Conservation (phyloP, 805 yeast species). For the Saccharomyces kudriavzevii region DNA sequence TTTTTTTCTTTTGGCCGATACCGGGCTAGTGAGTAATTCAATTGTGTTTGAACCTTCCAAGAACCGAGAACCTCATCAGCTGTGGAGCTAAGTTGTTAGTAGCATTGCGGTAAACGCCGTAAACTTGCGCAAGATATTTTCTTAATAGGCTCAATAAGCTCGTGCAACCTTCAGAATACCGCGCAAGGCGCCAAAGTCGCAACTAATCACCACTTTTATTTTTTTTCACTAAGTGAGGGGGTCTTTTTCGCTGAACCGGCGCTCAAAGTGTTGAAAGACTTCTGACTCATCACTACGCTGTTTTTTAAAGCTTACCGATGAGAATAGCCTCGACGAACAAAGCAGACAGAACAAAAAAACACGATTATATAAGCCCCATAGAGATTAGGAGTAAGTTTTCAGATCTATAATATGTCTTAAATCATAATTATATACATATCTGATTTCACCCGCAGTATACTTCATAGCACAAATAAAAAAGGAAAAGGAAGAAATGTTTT, state of each 20-base stretch:
- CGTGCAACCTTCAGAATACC: background rate
- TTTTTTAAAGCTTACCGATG: background rate
- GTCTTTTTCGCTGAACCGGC: background rate
- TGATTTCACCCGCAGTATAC: background rate
- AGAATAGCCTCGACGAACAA: background rate
- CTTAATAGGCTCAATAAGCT: background rate
- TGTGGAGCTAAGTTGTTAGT: background rate
- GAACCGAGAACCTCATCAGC: background rate
- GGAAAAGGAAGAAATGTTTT: conserved; percentile 3
- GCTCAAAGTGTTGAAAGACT: background rate
- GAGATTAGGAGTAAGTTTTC: background rate
- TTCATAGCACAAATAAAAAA: background rate
- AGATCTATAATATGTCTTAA: background rate
- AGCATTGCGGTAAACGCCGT: background rate
- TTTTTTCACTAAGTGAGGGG: background rate
- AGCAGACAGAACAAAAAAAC: background rate
- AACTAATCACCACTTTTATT: background rate
- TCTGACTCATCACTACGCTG: background rate
- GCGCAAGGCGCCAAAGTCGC: background rate
- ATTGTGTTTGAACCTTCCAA: background rate
- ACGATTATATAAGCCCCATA: background rate
- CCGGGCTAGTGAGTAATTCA: background rate
- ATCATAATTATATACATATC: background rate
- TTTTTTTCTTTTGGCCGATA: background rate
- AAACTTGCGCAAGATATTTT: background rate